phyloP scores from a whole-genome alignment of 75 land plant genomes.

The Cryptomeria japonica region DNA sequence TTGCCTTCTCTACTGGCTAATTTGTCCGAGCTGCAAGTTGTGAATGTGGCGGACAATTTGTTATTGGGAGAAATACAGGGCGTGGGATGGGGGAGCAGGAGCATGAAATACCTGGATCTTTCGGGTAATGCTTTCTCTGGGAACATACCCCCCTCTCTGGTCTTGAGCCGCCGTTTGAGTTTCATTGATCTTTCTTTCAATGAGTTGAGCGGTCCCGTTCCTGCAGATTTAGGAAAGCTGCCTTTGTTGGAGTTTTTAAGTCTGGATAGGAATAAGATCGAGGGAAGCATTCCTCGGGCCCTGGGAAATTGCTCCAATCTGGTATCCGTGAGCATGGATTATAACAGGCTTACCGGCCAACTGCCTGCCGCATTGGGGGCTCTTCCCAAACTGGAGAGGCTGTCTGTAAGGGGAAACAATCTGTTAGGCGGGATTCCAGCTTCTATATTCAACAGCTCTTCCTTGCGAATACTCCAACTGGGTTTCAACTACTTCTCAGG shows the following conservation, averaged over 20 bases:
- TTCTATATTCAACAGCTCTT: conserved; percentile 44
- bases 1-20: conserved; percentile 43
- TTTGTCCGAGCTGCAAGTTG: conserved; percentile 40
- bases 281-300: conserved; percentile 58
- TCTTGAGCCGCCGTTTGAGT: conserved; percentile 16
- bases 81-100: not conserved
- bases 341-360: conserved; percentile 50
- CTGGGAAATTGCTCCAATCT: conserved; percentile 66
- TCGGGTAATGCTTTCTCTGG: conserved; percentile 63
- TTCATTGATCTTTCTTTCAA: conserved; percentile 62
- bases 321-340: conserved; percentile 45
- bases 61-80: conserved; percentile 50
- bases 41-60: conserved; percentile 54
- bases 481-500: conserved; percentile 55
- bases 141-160: conserved; percentile 32
- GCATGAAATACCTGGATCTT: conserved; percentile 52
- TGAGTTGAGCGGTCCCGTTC: conserved; percentile 30
- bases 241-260: conserved; percentile 40
- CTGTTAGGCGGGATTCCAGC: conserved; percentile 59
- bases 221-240: conserved; percentile 30
- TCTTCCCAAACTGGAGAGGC: conserved; percentile 38
- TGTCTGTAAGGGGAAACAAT: conserved; percentile 55
- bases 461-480: conserved; percentile 52
- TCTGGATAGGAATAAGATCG: conserved; percentile 48
- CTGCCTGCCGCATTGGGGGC: conserved; percentile 60